Base-by-base conservation (phyloP, 2,329 filamentous ascomycete species). In the Pseudocercospora musae region DNA sequence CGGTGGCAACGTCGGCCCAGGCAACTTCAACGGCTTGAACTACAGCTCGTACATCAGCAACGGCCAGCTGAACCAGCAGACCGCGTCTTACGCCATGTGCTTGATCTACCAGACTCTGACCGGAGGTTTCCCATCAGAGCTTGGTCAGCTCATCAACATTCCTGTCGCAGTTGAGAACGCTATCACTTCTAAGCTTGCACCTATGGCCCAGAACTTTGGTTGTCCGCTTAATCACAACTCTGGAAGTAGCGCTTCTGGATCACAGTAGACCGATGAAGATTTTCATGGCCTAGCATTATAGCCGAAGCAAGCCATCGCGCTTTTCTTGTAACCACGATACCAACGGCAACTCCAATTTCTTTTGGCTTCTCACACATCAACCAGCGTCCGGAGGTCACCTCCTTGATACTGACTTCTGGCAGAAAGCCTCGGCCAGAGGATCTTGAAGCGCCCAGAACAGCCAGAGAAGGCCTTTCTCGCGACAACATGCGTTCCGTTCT, bases 51-150 rank as follows among this genome's bases (percentile, higher is more conserved):
- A 63, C 49, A 78, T 80, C 49, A 48, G 69, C 57, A 69, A 79
- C 49, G 77, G 78, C n/a, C 77, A 71, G 57, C 61, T 79, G 10
- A 66, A 68, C 5, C 63, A 69, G 8, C 64, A 69, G 7, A 71
- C 66, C 3, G 62, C 70, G 3, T 58, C 60, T 3, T 69, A 74
- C 53, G 56, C 74, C 1, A 46, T 72, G 18, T 81, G 79, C 62
- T 66, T 80, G 66, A 55, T 80, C 33, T 80, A 80, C 67, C 78
- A 79, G 68, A 63, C 79, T 4, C 37, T 67, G 15, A 65, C 57
- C 4, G 53, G 57, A 11, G 52, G 46, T 42, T 60, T 62, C 33
- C 63, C 63, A 29, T 33, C 63, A 10, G 50, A 62, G 42, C 54
- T 66, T 13, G 63, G 65, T 15, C 59, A 64, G 29, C 13, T 63